These are phyloP conservation scores for Herpomyces periplanetae DNA, from an alignment of 2,329 filamentous ascomycete genomes.

Conservation along the genomic window DNA sequence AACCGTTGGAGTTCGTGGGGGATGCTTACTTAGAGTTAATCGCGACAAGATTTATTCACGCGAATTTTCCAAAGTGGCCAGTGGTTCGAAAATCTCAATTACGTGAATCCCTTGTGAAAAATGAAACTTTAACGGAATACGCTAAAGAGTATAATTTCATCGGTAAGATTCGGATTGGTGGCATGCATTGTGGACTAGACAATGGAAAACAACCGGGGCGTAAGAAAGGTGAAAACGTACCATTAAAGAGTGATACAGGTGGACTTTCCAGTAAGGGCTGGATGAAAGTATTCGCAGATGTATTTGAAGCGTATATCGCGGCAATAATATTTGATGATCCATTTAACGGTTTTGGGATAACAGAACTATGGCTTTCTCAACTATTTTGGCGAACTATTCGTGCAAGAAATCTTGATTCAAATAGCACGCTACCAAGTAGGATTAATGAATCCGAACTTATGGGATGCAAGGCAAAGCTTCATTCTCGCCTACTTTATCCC, in stretches of 20 bases:
- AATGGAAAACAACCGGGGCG: slow-evolving; percentile 4
- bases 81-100: slow-evolving; percentile 32
- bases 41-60: slow-evolving; percentile 30
- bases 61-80: slow-evolving; percentile 21
- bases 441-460: too few species aligned
- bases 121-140: slow-evolving; percentile 30
- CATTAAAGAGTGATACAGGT: slow-evolving; percentile 9
- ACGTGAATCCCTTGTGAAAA: slow-evolving; percentile 40
- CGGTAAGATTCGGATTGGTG: background rate
- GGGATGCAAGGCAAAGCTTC: too few species aligned
- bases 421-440: too few species aligned
- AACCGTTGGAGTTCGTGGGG: slow-evolving; percentile 53
- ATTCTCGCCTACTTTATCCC: too few species aligned
- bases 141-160: slow-evolving; percentile 24
- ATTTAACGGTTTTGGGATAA: slow-evolving; percentile 17
- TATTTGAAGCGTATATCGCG: slow-evolving; percentile 68
- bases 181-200: slow-evolving; percentile 7
- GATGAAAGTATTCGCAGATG: slow-evolving; percentile 37
- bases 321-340: slow-evolving; percentile 30
- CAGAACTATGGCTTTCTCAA: slow-evolving; percentile 26
- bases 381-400: slow-evolving; percentile 34
- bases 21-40: slow-evolving; percentile 51
- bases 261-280: slow-evolving; percentile 14
- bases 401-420: too few species aligned
- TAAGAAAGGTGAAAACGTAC: slow-evolving; percentile 4